Base-by-base conservation (phyloP, 2,329 filamentous ascomycete species). In the Pochonia chlamydosporia region DNA sequence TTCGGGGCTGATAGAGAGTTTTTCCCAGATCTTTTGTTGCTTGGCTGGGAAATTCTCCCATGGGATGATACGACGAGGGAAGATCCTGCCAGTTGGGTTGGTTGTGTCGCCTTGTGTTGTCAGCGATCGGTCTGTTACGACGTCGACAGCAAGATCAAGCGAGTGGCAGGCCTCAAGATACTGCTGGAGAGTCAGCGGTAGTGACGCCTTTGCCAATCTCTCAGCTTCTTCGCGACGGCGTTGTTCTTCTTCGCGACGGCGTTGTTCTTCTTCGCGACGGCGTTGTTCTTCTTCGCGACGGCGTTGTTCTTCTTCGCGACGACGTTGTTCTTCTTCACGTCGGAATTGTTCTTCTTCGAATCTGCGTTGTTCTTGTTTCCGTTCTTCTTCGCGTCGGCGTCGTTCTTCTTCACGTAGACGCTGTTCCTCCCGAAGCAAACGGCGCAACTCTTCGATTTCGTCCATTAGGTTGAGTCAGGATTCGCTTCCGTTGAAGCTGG, bases 61-160 rank as follows among this genome's bases (percentile, higher is more conserved):
- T 2, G 59, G 65, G 18, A 66, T 51, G 28, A 71, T 68, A 40
- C 59, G 59, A 52, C 45, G 51, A 49, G 66, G 65, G 49, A 51
- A 69, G 14, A 64, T 49, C 44, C 62, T 59, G 37, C 63, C 61
- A 43, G 48, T 50, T 7, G 63, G 60, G 40, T 67, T 60, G 0
- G 62, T 67, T 1, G 56, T 61, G 7, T 62, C 52, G 40, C 61
- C 64, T 55, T 65, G 56, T n/a, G 61, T 67, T 3, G 60, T 68
- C 14, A 56, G 43, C 37, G 59, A 60, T 10, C 36, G 51, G 40
- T 64, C 52, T 18, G 63, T 66, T 1, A 63, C 49, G 7, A 67
- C 55, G 43, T 60, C 3, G 43, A 66, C 59, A 24, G 55, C 53
- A 28, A 63, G 54, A 48, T 49, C 51, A 44, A 69, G 58, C 5